These are phyloP conservation scores for Citrus australasica DNA, from an alignment of 345 rosid species.

Conservation along the genomic window DNA sequence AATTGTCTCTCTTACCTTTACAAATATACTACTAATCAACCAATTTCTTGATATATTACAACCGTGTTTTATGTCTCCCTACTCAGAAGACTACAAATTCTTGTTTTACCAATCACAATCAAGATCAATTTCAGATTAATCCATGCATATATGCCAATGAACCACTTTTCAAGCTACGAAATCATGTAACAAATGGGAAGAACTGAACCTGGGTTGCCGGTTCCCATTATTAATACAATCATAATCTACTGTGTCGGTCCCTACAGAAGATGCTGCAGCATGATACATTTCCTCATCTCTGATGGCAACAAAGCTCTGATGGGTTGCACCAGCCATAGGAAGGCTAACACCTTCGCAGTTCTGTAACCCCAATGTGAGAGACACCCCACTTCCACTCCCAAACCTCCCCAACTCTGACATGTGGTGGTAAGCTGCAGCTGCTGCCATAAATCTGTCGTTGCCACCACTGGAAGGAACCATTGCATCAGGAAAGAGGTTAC, in stretches of 20 bases:
- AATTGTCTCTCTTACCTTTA: constrained; percentile 24
- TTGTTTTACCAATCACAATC: constrained; percentile 3
- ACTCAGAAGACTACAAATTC: constrained; percentile 12
- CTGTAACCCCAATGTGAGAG: constrained; percentile 83
- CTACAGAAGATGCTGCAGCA: constrained; percentile 36
- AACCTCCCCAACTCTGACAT: constrained; percentile 62
- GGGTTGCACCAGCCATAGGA: constrained; percentile 48
- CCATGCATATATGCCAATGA: constrained; percentile 1
- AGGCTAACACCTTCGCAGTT: constrained; percentile 54
- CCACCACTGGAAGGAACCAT: constrained; percentile 30
- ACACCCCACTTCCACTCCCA: constrained; percentile 64
- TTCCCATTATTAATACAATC: constrained; percentile 56
- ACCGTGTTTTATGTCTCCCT: constrained; percentile 19
- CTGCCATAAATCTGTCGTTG: constrained; percentile 43
- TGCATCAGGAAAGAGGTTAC: constrained; percentile 39
- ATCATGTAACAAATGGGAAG: constrained; percentile 75
- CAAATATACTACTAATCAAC: constrained; percentile 24
- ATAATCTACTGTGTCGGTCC: constrained; percentile 42
- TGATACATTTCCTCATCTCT: constrained; percentile 53
- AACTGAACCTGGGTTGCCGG: constrained; percentile 54
- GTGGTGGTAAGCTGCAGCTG: constrained; percentile 56
- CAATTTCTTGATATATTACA: constrained; percentile 30
- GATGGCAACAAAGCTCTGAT: constrained; percentile 45
- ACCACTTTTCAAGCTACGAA: constrained; percentile 59
- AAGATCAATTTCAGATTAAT: constrained; percentile 3